phyloP scores from a whole-genome alignment of 192 early-diverging fungal genomes.

The Globomyces pollinis-pini region DNA sequence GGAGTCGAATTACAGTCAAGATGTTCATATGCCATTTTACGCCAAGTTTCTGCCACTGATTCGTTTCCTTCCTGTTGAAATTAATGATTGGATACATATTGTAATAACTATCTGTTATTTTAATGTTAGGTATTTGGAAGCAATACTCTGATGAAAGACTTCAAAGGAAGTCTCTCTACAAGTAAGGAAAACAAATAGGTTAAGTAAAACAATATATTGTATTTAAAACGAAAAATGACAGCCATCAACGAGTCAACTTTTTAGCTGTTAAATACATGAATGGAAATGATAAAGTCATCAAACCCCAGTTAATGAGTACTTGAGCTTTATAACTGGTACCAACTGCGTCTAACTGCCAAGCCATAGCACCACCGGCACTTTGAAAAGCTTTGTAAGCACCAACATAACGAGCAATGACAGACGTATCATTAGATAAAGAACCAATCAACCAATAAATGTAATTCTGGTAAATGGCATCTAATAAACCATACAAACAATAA shows the following conservation, averaged over 20 bases:
- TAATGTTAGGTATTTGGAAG: too few species aligned
- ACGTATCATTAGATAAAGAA: constrained; percentile 72
- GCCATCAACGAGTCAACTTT: too few species aligned
- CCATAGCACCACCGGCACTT: constrained; percentile 51
- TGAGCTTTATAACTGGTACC: not conserved
- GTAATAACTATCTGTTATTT: too few species aligned
- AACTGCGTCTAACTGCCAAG: not conserved
- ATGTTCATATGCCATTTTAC: constrained; percentile 23
- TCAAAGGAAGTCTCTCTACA: too few species aligned
- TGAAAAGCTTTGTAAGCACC: constrained; percentile 92
- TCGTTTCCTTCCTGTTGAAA: constrained; percentile 18
- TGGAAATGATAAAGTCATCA: constrained; percentile 1
- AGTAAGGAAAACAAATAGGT: too few species aligned
- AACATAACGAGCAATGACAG: constrained; percentile 29
- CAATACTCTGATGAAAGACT: too few species aligned
- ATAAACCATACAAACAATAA: constrained; percentile 68
- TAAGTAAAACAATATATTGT: too few species aligned
- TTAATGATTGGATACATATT: too few species aligned
- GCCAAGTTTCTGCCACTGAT: constrained; percentile 11
- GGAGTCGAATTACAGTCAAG: constrained; percentile 24
- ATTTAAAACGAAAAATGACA: too few species aligned
- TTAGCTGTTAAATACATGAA: too few species aligned
- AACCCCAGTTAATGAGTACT: not conserved
- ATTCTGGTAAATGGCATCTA: constrained; percentile 78
- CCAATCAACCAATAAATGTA: constrained; percentile 83